Evolutionary conservation across 2,329 filamentous ascomycete species (phyloP).

Genomic region (Trichoderma harzianum): DNA sequence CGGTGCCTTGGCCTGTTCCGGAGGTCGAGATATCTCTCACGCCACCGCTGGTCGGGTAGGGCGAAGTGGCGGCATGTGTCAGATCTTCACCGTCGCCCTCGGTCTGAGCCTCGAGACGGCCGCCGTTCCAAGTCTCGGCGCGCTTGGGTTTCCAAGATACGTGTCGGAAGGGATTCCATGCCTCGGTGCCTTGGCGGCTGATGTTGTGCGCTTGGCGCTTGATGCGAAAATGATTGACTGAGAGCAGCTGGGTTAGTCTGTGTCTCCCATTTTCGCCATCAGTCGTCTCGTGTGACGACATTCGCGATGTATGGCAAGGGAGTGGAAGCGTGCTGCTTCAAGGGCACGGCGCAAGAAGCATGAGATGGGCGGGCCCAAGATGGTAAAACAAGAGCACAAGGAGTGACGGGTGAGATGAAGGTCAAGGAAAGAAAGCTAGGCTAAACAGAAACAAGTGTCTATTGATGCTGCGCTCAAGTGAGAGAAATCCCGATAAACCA

Average conservation of each 20-base stretch:
- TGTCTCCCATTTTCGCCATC: neutral
- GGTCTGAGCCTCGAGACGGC: constrained; percentile 32
- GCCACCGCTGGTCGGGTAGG: constrained; percentile 22
- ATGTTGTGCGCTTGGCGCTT: constrained; percentile 44
- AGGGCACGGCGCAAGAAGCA: constrained; percentile 4
- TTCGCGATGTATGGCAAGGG: constrained; percentile 3
- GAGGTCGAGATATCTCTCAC: constrained; percentile 26
- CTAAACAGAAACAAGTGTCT: neutral
- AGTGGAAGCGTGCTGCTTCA: constrained; percentile 15
- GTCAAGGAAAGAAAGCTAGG: neutral
- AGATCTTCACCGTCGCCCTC: constrained; percentile 32
- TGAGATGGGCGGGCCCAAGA: neutral
- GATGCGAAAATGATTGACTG: constrained; percentile 46
- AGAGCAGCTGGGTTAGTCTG: constrained; percentile 16
- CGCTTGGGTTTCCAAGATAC: constrained; percentile 29
- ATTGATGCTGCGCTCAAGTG: neutral
- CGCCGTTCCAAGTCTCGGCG: constrained; percentile 36
- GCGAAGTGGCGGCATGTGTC: constrained; percentile 35
- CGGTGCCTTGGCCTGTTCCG: constrained; percentile 26
- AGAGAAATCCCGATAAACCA: neutral
- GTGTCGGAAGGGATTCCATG: constrained; percentile 45
- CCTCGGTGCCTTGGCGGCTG: constrained; percentile 38
- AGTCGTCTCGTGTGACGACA: constrained; percentile 13
- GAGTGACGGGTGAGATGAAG: neutral
- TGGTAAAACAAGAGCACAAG: neutral